Evolutionary conservation across 2,329 filamentous ascomycete species (phyloP), one percentile per base, ranked within the genome.

Genomic region (Cylindrodendrum hubeiense): DNA sequence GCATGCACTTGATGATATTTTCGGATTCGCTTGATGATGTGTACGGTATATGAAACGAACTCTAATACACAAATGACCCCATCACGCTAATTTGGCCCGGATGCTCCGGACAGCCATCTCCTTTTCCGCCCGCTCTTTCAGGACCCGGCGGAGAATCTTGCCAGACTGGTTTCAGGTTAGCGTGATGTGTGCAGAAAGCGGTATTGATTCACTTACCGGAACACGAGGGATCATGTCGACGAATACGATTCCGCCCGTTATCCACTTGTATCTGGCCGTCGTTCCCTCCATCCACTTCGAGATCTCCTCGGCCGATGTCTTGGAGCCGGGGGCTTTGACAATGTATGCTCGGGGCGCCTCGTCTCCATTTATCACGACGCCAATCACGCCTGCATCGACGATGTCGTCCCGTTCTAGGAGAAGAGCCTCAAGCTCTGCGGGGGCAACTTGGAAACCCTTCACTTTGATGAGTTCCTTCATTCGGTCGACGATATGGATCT

Each of bases 401-500:
- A 94, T 90, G n/a, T 85, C 84, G 0, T 87, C 86, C 73, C 93
- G 91, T 0, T 89, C 87, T 4, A 94, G 86, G 3, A 94, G 82
- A 67, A 92, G 89, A 0, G 90, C 89, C 78, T 94, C 92, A 2
- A 94, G 84, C 74, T 94, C 92, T 0, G 92, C 92, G 0, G 92
- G 92, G 1, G 92, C 91, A 13, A 94, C 92, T 85, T 94, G 92
- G 58, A 89, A 81, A 50, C 91, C 92, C 85, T 91, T 87, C 17
- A 88, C 85, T 75, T 89, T 89, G 76, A 89, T 88, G 47, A 89
- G 80, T 75, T 89, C 86, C 84, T 95, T 79, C 61, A 89, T 88
- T 33, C 92, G 86, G 76, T 95, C 92, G 15, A 95, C 90, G 26
- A 95, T 90, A 74, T 87, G 87, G 62, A 84, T 80, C 34, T 81